Conservation (phyloP, 2,329 filamentous ascomycete genomes). For the Hysterium pulicare region DNA sequence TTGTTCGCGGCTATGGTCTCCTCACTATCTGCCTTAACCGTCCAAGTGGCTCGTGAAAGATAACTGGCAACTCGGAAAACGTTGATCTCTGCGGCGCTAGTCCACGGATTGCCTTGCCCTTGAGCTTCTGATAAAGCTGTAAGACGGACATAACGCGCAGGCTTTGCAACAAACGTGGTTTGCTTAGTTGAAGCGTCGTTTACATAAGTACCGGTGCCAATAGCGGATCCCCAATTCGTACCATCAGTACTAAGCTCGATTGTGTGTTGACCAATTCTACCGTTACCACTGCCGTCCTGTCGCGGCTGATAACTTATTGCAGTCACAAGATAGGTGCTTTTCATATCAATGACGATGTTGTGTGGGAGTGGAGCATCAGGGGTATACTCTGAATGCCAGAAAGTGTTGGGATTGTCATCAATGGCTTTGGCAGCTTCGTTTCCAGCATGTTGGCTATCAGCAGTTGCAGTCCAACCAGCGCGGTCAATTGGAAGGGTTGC, state of each 20-base stretch:
- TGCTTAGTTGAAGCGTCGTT: conserved; percentile 23
- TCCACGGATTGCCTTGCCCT: conserved; percentile 14
- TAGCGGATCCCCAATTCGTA: conserved; percentile 21
- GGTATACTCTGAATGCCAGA: conserved; percentile 33
- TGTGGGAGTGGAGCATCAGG: conserved; percentile 25
- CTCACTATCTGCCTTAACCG: conserved; percentile 13
- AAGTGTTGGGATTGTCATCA: conserved; percentile 26
- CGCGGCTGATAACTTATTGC: conserved; percentile 31
- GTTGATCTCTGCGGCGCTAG: conserved; percentile 23
- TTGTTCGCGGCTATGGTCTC: conserved; percentile 8
- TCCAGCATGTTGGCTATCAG: conserved; percentile 21
- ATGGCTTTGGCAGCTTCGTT: conserved; percentile 25
- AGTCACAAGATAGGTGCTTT: conserved; percentile 24
- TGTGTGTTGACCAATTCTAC: conserved; percentile 35
- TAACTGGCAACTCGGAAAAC: conserved; percentile 18
- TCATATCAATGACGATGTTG: conserved; percentile 33
- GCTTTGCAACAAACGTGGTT: conserved; percentile 18
- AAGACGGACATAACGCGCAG: conserved; percentile 21
- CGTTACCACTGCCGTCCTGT: conserved; percentile 31
- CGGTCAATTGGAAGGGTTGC: conserved; percentile 16
- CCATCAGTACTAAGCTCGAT: conserved; percentile 31
- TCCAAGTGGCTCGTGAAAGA: conserved; percentile 11
- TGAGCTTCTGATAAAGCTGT: conserved; percentile 25
- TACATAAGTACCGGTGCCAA: conserved; percentile 25
- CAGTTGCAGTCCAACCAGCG: conserved; percentile 23